These are phyloP conservation scores for Cercospora citrullina DNA, from an alignment of 2,329 filamentous ascomycete genomes.

Conservation along the genomic window DNA sequence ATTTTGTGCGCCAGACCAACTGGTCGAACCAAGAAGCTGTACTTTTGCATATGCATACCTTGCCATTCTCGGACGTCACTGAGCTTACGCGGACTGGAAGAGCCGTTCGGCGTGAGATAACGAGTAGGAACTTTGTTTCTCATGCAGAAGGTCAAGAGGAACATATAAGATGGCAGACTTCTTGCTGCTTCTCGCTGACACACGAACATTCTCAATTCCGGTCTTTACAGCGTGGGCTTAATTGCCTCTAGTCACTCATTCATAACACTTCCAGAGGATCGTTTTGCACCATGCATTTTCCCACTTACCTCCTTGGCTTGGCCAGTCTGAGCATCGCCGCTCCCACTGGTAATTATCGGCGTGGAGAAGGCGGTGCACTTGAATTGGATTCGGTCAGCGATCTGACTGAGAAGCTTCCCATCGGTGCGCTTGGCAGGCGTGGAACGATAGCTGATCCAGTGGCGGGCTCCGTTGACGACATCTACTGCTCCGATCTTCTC, in stretches of 20 bases:
- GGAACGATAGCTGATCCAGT: neutral
- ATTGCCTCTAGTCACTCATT: neutral
- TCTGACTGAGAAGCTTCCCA: neutral
- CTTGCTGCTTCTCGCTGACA: neutral
- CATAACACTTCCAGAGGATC: neutral
- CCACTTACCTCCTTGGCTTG: neutral
- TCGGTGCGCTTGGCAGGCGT: neutral
- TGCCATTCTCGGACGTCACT: neutral
- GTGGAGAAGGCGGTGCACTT: neutral
- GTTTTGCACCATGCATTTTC: neutral
- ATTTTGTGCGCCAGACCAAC: neutral
- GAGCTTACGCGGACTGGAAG: neutral
- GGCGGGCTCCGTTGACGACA: neutral
- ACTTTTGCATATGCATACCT: neutral
- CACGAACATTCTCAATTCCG: neutral
- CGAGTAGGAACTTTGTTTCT: neutral
- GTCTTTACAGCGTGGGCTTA: neutral
- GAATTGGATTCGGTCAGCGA: neutral
- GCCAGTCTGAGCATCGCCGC: neutral
- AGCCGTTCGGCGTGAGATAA: neutral
- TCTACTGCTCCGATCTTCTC: neutral
- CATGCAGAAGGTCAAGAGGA: neutral
- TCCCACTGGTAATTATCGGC: neutral
- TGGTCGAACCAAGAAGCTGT: neutral
- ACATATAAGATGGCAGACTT: neutral